Evolutionary conservation across 352 stramenopile species (phyloP).

Genomic region (Globisporangium ultimum): DNA sequence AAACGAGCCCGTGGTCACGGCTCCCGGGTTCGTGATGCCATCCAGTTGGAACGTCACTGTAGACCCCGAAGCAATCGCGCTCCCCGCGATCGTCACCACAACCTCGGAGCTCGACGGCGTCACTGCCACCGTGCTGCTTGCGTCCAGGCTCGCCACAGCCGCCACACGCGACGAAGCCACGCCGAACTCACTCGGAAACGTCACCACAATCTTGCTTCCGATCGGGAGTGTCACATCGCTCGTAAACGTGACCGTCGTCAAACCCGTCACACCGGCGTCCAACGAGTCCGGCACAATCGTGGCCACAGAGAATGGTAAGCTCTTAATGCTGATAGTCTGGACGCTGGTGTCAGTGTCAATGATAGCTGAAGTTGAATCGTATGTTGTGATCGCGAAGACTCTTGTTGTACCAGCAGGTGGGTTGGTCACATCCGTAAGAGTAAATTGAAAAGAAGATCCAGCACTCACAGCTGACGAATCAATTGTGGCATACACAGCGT

Average conservation of each 20-base stretch:
- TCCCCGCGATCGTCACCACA: constrained; percentile 24
- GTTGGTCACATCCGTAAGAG: constrained; percentile 28
- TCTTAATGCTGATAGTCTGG: constrained; percentile 9
- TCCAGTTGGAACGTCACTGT: constrained; percentile 42
- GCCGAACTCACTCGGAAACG: constrained; percentile 34
- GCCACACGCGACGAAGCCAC: constrained; percentile 20
- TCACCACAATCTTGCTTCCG: constrained; percentile 29
- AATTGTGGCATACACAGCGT: constrained; percentile 20
- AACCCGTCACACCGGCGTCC: constrained; percentile 24
- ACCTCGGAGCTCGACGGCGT: constrained; percentile 16
- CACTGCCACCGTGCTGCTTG: constrained; percentile 19
- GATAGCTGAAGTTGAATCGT: constrained; percentile 13
- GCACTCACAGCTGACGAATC: constrained; percentile 17
- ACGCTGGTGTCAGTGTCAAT: constrained; percentile 16
- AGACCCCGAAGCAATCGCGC: constrained; percentile 15
- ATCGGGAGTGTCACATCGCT: constrained; percentile 30
- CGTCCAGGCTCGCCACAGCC: constrained; percentile 22
- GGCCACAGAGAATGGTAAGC: constrained; percentile 11
- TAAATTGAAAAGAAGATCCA: constrained; percentile 23
- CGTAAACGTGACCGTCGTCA: constrained; percentile 31
- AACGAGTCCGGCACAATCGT: constrained; percentile 23
- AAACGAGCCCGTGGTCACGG: constrained; percentile 36
- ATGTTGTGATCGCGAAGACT: constrained; percentile 21
- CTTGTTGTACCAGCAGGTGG: constrained; percentile 19
- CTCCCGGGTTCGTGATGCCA: constrained; percentile 50